These are phyloP conservation scores for Serpula lacrymans DNA, from an alignment of 768 basidiomycete species.

Conservation along the genomic window DNA sequence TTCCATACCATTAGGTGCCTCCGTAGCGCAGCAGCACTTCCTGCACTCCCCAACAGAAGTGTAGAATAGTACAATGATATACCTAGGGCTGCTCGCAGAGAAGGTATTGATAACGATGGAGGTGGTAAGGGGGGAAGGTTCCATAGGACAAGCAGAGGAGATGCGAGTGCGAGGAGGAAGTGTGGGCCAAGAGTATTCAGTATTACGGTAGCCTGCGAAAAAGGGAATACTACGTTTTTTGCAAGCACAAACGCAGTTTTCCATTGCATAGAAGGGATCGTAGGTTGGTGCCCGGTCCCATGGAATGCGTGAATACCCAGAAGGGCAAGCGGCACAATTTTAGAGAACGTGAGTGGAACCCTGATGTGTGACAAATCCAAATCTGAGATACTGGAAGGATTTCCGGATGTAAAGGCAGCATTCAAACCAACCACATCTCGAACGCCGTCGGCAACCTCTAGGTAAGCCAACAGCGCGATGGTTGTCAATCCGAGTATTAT, in stretches of 20 bases:
- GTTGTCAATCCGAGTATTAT: slow-evolving; percentile 62
- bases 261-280: slow-evolving; percentile 91
- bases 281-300: slow-evolving; percentile 89
- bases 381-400: slow-evolving; percentile 42
- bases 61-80: slow-evolving; percentile 67
- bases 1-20: slow-evolving; percentile 99
- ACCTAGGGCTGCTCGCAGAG: slow-evolving; percentile 54
- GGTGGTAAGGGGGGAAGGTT: slow-evolving; percentile 62
- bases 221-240: slow-evolving; percentile 62
- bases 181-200: slow-evolving; percentile 78
- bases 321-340: slow-evolving; percentile 71
- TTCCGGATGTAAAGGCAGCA: slow-evolving; percentile 45
- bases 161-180: slow-evolving; percentile 61
- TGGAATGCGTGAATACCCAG: slow-evolving; percentile 78
- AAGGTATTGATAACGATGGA: slow-evolving; percentile 24
- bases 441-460: slow-evolving; percentile 80
- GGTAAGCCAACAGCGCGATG: slow-evolving; percentile 65
- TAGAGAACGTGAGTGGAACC: slow-evolving; percentile 53
- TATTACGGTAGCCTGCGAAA: slow-evolving; percentile 68
- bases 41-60: slow-evolving; percentile 65
- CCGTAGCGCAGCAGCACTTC: slow-evolving; percentile 70
- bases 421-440: slow-evolving; percentile 64
- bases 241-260: slow-evolving; percentile 87
- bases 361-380: slow-evolving; percentile 25
- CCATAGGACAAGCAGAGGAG: slow-evolving; percentile 79